These are phyloP conservation scores for Amanita polypyramis DNA, from an alignment of 768 basidiomycete genomes.

Conservation along the genomic window DNA sequence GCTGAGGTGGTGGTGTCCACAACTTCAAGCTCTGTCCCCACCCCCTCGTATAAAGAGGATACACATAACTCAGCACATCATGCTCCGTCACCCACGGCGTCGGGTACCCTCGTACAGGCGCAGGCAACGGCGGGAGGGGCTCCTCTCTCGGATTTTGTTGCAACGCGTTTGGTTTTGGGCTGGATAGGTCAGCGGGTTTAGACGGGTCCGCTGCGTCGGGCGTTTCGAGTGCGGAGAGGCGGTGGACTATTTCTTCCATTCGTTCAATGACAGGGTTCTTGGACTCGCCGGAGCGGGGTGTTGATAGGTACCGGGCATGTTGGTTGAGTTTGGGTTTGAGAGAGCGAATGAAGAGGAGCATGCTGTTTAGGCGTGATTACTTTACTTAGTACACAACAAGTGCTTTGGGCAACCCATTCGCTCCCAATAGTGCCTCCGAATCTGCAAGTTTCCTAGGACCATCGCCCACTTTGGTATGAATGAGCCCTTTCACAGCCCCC, in stretches of 20 bases:
- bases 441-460: constrained; percentile 65
- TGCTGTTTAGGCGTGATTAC: too few species aligned
- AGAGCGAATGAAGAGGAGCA: neutral
- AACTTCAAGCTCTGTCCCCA: constrained; percentile 5
- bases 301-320: neutral
- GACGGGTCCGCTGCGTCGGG: neutral
- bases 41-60: constrained; percentile 5
- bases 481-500: constrained; percentile 80
- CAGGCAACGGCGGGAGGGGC: constrained; percentile 2
- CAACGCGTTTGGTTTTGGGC: constrained; percentile 6
- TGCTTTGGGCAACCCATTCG: constrained; percentile 59
- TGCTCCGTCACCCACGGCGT: constrained; percentile 8
- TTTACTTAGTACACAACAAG: too few species aligned
- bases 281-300: neutral
- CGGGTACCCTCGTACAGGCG: constrained; percentile 1
- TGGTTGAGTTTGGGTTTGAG: neutral
- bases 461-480: constrained; percentile 89
- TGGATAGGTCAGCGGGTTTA: neutral
- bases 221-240: neutral
- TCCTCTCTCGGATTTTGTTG: neutral
- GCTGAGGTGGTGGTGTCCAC: constrained; percentile 3
- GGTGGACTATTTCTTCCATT: constrained; percentile 4
- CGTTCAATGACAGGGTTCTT: neutral
- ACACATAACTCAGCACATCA: constrained; percentile 2
- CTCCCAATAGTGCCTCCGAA: constrained; percentile 56